Evolutionary conservation across 495 filamentous ascomycete genomes (phyloP).

Genomic region (Acidomyces sp.): DNA sequence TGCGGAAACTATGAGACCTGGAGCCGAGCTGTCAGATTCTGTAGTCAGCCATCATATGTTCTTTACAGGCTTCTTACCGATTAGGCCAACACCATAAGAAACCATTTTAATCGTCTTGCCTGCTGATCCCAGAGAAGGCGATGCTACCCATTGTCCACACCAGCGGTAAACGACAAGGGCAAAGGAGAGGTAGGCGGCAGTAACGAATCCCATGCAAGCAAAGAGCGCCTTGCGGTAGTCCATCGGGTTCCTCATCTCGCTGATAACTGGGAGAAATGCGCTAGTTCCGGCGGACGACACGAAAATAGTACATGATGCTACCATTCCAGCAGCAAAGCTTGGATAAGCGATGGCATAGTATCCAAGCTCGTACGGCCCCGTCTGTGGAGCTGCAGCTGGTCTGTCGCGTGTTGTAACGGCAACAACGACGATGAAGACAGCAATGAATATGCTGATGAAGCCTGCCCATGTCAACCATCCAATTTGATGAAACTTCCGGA

Average conservation of each 20-base stretch:
- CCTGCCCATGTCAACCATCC: slow-evolving; percentile 17
- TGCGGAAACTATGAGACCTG: slow-evolving; percentile 15
- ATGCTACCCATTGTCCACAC: slow-evolving; percentile 29
- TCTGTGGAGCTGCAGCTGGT: slow-evolving; percentile 31
- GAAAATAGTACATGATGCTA: slow-evolving; percentile 29
- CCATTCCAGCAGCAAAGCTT: slow-evolving; percentile 24
- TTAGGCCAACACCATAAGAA: slow-evolving; percentile 27
- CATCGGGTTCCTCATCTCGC: slow-evolving; percentile 25
- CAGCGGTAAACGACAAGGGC: slow-evolving; percentile 27
- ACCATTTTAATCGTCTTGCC: slow-evolving; percentile 29
- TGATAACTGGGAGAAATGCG: slow-evolving; percentile 15
- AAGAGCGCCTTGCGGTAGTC: slow-evolving; percentile 28
- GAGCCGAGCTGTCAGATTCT: too few relatives aligned
- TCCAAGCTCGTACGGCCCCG: slow-evolving; percentile 28
- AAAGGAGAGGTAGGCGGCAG: slow-evolving; percentile 25
- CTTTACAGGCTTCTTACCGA: too few relatives aligned
- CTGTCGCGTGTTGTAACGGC: slow-evolving; percentile 19
- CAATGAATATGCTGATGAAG: slow-evolving; percentile 18
- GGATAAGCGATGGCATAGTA: slow-evolving; percentile 27
- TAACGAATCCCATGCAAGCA: slow-evolving; percentile 26
- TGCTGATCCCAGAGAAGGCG: slow-evolving; percentile 26
- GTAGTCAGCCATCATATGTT: too few relatives aligned
- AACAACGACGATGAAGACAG: slow-evolving; percentile 24
- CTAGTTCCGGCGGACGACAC: slow-evolving; percentile 17
- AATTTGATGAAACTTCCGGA: slow-evolving; percentile 18